Conservation (phyloP, 2,329 filamentous ascomycete genomes). For the Myriangium duriaei region DNA sequence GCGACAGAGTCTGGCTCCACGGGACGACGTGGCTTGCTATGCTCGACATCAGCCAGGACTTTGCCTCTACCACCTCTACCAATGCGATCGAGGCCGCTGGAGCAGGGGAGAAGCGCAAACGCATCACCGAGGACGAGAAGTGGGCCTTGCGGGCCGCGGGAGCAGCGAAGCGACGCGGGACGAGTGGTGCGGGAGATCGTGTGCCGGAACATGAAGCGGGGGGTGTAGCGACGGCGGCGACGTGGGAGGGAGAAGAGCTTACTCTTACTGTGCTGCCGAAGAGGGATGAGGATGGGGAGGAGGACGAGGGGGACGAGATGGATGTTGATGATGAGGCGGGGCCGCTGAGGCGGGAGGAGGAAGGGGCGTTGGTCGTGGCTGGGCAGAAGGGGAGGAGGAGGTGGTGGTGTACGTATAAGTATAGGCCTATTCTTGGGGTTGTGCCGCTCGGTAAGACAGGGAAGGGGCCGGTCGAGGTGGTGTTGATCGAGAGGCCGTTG, state of each 20-base stretch:
- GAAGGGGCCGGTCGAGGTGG: conserved; percentile 56
- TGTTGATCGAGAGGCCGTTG: conserved; percentile 67
- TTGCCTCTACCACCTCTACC: conserved; percentile 26
- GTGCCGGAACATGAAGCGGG: conserved; percentile 26
- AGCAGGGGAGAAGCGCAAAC: conserved; percentile 17
- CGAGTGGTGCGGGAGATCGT: conserved; percentile 44
- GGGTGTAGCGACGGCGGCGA: conserved; percentile 21
- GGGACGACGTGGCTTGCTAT: conserved; percentile 80
- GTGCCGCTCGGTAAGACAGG: conserved; percentile 40
- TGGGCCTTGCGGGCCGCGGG: conserved; percentile 16
- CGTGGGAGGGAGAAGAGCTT: conserved; percentile 19
- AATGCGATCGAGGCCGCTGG: conserved; percentile 1
- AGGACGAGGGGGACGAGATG: conserved; percentile 28
- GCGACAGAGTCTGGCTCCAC: conserved; percentile 73
- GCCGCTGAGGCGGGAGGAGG: conserved; percentile 21
- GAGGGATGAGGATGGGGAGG: conserved; percentile 30
- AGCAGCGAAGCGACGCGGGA: conserved; percentile 32
- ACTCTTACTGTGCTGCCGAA: conserved; percentile 14
- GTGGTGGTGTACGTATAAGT: conserved; percentile 82
- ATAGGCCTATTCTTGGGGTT: conserved; percentile 78
- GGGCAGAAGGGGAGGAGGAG: no score
- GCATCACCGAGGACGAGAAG: conserved; percentile 16
- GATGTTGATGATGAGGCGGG: conserved; percentile 28
- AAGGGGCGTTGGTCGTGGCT: conserved; percentile 80
- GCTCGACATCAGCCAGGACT: conserved; percentile 69